Evolutionary conservation across 2,329 filamentous ascomycete genomes (phyloP).

Genomic region (Neophaeococcomyces aloes): DNA sequence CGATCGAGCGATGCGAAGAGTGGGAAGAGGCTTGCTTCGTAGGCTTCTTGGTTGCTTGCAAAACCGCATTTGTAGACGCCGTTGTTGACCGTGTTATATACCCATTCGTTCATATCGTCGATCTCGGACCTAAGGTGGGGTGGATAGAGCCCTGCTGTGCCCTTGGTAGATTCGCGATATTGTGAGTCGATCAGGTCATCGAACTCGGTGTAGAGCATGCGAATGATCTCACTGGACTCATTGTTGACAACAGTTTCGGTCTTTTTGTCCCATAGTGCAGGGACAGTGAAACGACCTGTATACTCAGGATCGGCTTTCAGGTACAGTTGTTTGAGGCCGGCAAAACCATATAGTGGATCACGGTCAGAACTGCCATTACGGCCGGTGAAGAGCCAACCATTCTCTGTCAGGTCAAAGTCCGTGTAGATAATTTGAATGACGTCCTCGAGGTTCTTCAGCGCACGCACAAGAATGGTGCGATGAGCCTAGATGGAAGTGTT

Average conservation of each 20-base stretch:
- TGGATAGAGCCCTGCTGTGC: constrained; percentile 47
- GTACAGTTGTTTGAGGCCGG: constrained; percentile 63
- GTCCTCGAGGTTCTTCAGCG: constrained; percentile 41
- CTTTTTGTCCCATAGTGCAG: constrained; percentile 71
- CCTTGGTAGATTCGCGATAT: constrained; percentile 41
- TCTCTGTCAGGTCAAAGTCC: constrained; percentile 30
- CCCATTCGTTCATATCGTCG: constrained; percentile 66
- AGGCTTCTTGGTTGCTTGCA: constrained; percentile 64
- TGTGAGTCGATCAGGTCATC: constrained; percentile 52
- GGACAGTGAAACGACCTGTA: constrained; percentile 67
- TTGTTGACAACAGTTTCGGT: constrained; percentile 69
- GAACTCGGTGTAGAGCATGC: constrained; percentile 71
- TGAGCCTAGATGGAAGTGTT: constrained; percentile 33
- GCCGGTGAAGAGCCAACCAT: constrained; percentile 68
- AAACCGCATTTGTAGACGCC: constrained; percentile 57
- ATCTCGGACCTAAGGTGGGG: constrained; percentile 51
- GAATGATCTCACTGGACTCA: constrained; percentile 76
- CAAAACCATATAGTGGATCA: constrained; percentile 61
- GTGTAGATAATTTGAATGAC: constrained; percentile 40
- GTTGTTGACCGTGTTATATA: constrained; percentile 53
- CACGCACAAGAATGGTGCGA: constrained; percentile 37
- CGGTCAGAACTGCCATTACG: constrained; percentile 46
- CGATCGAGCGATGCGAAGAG: constrained; percentile 66
- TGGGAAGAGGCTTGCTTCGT: constrained; percentile 56
- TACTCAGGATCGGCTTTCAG: constrained; percentile 60